These are phyloP conservation scores for Gastrolobium bilobum DNA, from an alignment of 306 rosid species.

Conservation along the genomic window DNA sequence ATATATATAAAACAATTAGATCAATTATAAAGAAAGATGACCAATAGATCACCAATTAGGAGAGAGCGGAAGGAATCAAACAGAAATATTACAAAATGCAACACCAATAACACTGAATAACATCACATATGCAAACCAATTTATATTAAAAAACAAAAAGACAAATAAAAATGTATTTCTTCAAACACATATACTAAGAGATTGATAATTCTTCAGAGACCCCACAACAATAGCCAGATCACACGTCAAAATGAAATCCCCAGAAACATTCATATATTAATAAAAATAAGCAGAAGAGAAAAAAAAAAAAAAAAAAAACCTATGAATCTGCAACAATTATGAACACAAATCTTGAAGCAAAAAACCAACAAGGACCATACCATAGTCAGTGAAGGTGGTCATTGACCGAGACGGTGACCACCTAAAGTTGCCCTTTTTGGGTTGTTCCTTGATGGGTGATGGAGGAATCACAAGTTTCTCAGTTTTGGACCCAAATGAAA, in stretches of 20 bases:
- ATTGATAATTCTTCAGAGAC: constrained; percentile 36
- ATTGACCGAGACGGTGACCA: constrained; percentile 66
- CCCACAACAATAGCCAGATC: constrained; percentile 50
- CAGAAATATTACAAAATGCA: background rate
- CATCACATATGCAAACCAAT: constrained; percentile 8
- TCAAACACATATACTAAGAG: constrained; percentile 12
- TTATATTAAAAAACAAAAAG: background rate
- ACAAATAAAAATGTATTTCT: background rate
- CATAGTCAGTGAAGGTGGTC: constrained; percentile 52
- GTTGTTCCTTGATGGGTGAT: constrained; percentile 68
- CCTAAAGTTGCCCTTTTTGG: constrained; percentile 47
- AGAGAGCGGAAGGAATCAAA: constrained; percentile 1
- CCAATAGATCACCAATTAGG: constrained; percentile 28
- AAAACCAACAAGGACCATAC: constrained; percentile 47
- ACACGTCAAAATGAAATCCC: constrained; percentile 32
- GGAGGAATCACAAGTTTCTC: constrained; percentile 65
- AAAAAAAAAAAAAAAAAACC: constrained; percentile 8
- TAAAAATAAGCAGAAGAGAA: constrained; percentile 16
- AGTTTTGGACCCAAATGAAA: constrained; percentile 66
- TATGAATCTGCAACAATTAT: background rate
- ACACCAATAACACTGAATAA: constrained; percentile 20
- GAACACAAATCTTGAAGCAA: constrained; percentile 23
- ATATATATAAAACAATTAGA: constrained; percentile 14
- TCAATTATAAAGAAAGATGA: constrained; percentile 23
- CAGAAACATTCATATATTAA: constrained; percentile 33